A percentile compares a stretch with the other conserved stretches of the same genome.
These are phyloP conservation scores for Suillus variegatus DNA, from an alignment of 768 basidiomycete species.

Conservation along the genomic window DNA sequence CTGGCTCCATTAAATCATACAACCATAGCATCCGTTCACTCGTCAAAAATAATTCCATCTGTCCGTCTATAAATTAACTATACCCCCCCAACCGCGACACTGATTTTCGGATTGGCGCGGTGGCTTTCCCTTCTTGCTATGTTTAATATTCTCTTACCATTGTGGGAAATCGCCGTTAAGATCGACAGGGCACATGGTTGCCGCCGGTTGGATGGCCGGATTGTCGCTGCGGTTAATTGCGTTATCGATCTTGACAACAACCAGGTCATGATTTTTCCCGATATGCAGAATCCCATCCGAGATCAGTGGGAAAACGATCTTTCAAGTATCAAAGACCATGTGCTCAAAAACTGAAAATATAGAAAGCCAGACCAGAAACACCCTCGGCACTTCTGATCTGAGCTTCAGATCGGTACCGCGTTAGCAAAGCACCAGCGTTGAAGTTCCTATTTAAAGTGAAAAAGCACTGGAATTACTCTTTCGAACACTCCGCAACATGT, in stretches of 20 bases:
- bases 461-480: neutral
- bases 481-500: neutral
- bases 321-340: neutral
- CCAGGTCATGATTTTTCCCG: neutral
- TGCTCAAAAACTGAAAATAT: conserved; percentile 5
- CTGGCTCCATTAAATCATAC: neutral
- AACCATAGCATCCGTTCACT: neutral
- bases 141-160: conserved; percentile 6
- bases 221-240: conserved; percentile 4
- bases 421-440: conserved; percentile 24
- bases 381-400: conserved; percentile 7
- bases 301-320: neutral
- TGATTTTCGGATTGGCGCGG: conserved; percentile 26
- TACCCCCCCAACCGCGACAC: conserved; percentile 9
- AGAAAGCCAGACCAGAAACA: neutral
- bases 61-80: conserved; percentile 4
- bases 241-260: conserved; percentile 5
- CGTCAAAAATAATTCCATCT: neutral
- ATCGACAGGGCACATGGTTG: conserved; percentile 14
- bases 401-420: conserved; percentile 8
- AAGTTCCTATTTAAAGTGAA: conserved; percentile 3
- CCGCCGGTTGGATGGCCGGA: conserved; percentile 10
- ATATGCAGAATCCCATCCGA: neutral
- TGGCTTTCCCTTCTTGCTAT: conserved; percentile 1
- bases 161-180: conserved; percentile 9